These are phyloP conservation scores for Zasmidium angulare DNA, from an alignment of 2,329 filamentous ascomycete species.

Conservation along the genomic window DNA sequence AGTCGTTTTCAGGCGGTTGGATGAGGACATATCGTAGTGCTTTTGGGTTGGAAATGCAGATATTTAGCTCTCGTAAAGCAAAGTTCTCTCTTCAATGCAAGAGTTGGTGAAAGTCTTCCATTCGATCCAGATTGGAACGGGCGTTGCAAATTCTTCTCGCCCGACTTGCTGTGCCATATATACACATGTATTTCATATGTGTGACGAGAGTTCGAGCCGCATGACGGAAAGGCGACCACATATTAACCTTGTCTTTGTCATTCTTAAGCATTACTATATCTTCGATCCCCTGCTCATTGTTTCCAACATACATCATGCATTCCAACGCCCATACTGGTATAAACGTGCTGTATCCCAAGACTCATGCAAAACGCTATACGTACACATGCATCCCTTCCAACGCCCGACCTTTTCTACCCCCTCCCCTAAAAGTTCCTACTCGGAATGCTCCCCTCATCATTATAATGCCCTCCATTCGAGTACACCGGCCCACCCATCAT, in stretches of 20 bases:
- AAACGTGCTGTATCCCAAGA: neutral
- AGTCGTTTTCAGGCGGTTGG: too few relatives aligned
- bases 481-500: conserved; percentile 34
- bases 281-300: neutral
- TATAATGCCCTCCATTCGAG: conserved; percentile 20
- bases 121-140: too few relatives aligned
- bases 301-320: neutral
- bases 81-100: too few relatives aligned
- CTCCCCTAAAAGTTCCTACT: conserved; percentile 2
- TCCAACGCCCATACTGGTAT: neutral
- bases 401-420: neutral
- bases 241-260: conserved; percentile 39
- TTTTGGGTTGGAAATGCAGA: too few relatives aligned
- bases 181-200: neutral
- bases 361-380: too few relatives aligned
- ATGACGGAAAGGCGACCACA: too few relatives aligned
- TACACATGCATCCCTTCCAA: neutral
- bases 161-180: too few relatives aligned
- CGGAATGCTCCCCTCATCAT: neutral
- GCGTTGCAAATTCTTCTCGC: too few relatives aligned
- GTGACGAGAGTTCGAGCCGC: too few relatives aligned
- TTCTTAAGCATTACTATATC: neutral
- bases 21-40: too few relatives aligned
- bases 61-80: too few relatives aligned
- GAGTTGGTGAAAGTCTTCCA: too few relatives aligned